Percentiles rank a stretch among this genome's conserved stretches.
These are phyloP conservation scores for Termitomyces sp. DNA, from an alignment of 768 basidiomycete genomes.

Conservation along the genomic window DNA sequence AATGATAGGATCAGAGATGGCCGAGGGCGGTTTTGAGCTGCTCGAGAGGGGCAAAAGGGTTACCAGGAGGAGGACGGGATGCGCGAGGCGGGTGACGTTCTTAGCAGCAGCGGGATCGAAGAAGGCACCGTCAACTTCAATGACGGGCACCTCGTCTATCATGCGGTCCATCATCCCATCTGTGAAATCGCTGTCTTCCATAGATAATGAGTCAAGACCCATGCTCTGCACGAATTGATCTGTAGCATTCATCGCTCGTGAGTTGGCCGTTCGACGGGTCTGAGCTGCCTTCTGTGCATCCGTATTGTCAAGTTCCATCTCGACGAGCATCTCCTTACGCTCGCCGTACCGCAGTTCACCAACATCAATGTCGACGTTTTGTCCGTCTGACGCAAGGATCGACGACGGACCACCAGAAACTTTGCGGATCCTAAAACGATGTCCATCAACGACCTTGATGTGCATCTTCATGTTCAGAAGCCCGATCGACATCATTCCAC, in stretches of 20 bases:
- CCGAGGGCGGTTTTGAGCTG: slow-evolving; percentile 35
- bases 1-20: slow-evolving; percentile 77
- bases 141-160: slow-evolving; percentile 96
- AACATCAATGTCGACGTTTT: slow-evolving; percentile 92
- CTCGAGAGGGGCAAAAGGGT: slow-evolving; percentile 69
- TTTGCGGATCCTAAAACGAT: slow-evolving; percentile 91
- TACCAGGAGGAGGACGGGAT: slow-evolving; percentile 92
- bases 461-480: slow-evolving; percentile 92
- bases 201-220: slow-evolving; percentile 70
- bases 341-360: slow-evolving; percentile 96
- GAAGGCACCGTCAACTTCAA: slow-evolving; percentile 95
- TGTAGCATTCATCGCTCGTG: slow-evolving; percentile 65
- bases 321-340: slow-evolving; percentile 94
- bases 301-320: slow-evolving; percentile 85
- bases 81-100: slow-evolving; percentile 81
- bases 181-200: slow-evolving; percentile 73
- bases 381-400: slow-evolving; percentile 86
- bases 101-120: slow-evolving; percentile 85
- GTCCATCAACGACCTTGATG: slow-evolving; percentile 86
- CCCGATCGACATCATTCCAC: slow-evolving; percentile 96
- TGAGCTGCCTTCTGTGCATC: slow-evolving; percentile 42
- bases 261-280: slow-evolving; percentile 17
- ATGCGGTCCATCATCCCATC: slow-evolving; percentile 95
- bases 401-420: slow-evolving; percentile 87
- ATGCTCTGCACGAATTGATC: slow-evolving; percentile 86